Base-by-base conservation (phyloP, 148 eudicot species). In the Rhododendron kiyosumense region DNA sequence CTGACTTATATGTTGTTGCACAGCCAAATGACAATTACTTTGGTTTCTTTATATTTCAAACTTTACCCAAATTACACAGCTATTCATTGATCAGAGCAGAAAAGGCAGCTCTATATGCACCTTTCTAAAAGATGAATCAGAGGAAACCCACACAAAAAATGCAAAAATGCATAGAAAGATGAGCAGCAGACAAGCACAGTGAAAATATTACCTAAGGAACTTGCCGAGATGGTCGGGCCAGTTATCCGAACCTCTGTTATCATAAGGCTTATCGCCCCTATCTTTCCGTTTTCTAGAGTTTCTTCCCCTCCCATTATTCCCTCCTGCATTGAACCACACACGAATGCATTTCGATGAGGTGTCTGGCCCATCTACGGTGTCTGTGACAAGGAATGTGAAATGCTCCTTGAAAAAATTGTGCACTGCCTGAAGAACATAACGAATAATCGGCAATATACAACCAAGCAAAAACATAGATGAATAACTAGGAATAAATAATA, bases 391-490 rank as follows among this genome's bases (percentile, higher is more conserved):
- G 88, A 94, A 94, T 43, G 90, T 94, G 88, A 95, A 36, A 82
- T 93, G 93, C 86, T 93, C 96, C 90, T 97, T 97, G 92, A 97
- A 95, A 88, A 97, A 97, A 75, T 90, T 93, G 90, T 97, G 99
- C 87, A 97, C 87, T 54, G 93, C 94, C 99, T 96, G 95, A 86
- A 92, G 78, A 77, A 83, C 36, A 73, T 4, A 69, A 61, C 28
- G 41, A 48, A 67, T 54, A 32, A 83, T 41, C 22, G 77, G 63
- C 30, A 80, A 32, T 48, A 38, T 8, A 15, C 49, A 71, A 73
- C 43, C 34, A 32, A 0, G 48, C 49, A 67, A 15, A 61, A 81
- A 71, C 14, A 57, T 51, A 83, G 54, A 57, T 38, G 51, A 85
- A n/a, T 14, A 87, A 30, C 57, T 4, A 74, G 28, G 46, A 76